phyloP scores from a whole-genome alignment of 2,329 filamentous ascomycete species.

The Colletotrichum ledebouriae region DNA sequence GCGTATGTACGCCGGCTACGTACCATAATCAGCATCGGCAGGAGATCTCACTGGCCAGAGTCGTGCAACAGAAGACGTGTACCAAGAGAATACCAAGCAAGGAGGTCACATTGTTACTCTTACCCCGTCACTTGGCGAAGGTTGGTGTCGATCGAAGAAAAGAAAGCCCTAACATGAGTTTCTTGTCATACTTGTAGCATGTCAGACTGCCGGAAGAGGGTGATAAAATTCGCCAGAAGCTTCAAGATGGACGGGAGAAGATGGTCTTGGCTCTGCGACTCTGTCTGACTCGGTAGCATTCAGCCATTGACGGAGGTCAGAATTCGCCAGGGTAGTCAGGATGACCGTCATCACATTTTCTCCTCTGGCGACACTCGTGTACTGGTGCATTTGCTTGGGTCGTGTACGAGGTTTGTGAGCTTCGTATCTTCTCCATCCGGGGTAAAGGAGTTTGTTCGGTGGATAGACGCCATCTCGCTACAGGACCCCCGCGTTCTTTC shows the following conservation, averaged over 20 bases:
- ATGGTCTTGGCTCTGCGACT: slow-evolving; percentile 33
- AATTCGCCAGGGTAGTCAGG: slow-evolving; percentile 2
- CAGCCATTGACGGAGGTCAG: neutral
- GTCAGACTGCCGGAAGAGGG: slow-evolving; percentile 25
- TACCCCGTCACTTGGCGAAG: slow-evolving; percentile 29
- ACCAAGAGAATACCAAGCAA: slow-evolving; percentile 29
- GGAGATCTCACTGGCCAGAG: neutral
- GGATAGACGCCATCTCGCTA: slow-evolving; percentile 1
- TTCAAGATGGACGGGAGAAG: slow-evolving; percentile 10
- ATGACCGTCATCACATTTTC: slow-evolving; percentile 3
- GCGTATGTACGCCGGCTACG: slow-evolving; percentile 12
- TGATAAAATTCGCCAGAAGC: slow-evolving; percentile 17
- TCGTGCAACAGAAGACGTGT: slow-evolving; percentile 20
- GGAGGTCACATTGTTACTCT: slow-evolving; percentile 12
- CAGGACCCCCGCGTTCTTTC: slow-evolving; percentile 19
- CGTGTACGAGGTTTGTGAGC: slow-evolving; percentile 20
- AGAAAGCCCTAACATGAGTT: neutral
- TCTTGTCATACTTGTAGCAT: slow-evolving; percentile 10
- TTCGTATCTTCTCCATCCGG: slow-evolving; percentile 23
- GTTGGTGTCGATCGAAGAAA: slow-evolving; percentile 14
- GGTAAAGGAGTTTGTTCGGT: slow-evolving; percentile 9
- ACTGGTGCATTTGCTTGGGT: slow-evolving; percentile 16
- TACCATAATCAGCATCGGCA: slow-evolving; percentile 18
- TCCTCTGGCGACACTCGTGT: neutral
- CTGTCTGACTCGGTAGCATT: slow-evolving; percentile 29